phyloP scores from a whole-genome alignment of 768 basidiomycete species.

The Glaciozyma martinii region DNA sequence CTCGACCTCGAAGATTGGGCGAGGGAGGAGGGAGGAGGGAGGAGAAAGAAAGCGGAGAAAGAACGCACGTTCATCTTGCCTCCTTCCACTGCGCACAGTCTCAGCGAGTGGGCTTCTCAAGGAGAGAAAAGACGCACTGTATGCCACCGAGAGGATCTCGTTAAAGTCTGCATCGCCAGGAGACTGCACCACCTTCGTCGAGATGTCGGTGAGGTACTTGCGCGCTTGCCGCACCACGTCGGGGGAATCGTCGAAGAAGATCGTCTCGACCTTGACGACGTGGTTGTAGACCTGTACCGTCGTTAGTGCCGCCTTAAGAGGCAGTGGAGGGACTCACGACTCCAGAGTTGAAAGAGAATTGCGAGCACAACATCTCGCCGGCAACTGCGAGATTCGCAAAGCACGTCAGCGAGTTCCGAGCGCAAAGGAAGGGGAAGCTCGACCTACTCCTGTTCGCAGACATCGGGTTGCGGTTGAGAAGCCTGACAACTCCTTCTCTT shows the following conservation, averaged over 20 bases:
- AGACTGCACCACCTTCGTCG: slow-evolving; percentile 7
- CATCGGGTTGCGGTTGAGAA: slow-evolving; percentile 14
- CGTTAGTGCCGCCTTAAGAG: neutral
- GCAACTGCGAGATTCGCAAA: neutral
- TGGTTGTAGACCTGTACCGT: slow-evolving; percentile 28
- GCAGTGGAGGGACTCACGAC: neutral
- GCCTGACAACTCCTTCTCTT: slow-evolving; percentile 3
- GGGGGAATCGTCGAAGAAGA: slow-evolving; percentile 33
- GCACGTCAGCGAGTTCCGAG: neutral
- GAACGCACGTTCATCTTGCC: slow-evolving; percentile 21
- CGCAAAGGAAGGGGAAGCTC: neutral
- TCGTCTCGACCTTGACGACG: slow-evolving; percentile 32
- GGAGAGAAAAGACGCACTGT: slow-evolving; percentile 4
- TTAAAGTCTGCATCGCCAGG: slow-evolving; percentile 29
- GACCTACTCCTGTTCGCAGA: slow-evolving; percentile 3
- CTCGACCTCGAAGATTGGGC: too few relatives aligned
- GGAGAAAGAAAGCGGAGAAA: too few relatives aligned
- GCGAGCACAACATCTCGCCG: neutral
- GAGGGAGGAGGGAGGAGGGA: neutral
- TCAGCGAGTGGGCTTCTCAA: neutral
- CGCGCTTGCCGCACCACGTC: slow-evolving; percentile 14
- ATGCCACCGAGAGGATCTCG: slow-evolving; percentile 35
- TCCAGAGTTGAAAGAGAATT: slow-evolving; percentile 1
- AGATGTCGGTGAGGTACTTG: slow-evolving; percentile 11
- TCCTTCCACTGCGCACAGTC: slow-evolving; percentile 13